Conservation (phyloP, 208 protist species). For the Acanthamoeba castellanii region DNA sequence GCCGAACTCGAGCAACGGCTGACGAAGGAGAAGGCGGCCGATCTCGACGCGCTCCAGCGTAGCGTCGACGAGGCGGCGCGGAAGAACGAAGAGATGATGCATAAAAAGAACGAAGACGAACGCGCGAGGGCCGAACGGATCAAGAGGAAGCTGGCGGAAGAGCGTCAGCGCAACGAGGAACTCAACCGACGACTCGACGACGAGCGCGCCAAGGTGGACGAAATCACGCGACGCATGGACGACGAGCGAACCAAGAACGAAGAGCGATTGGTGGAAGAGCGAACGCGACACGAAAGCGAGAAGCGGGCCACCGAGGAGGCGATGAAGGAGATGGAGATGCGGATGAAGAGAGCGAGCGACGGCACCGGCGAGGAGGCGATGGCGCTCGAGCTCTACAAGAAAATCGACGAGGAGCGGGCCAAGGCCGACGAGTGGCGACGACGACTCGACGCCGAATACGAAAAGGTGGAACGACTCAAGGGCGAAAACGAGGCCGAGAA, state of each 20-base stretch:
- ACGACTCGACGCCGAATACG: neutral
- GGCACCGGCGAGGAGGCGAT: neutral
- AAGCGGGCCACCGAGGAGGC: neutral
- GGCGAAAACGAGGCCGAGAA: constrained; percentile 1
- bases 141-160: neutral
- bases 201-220: neutral
- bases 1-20: neutral
- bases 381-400: constrained; percentile 5
- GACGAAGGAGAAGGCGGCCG: neutral
- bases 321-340: neutral
- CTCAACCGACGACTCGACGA: neutral
- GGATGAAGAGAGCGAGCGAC: neutral
- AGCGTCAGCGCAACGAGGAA: constrained; percentile 4
- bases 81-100: neutral
- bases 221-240: neutral
- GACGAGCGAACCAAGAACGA: neutral
- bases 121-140: neutral
- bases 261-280: neutral
- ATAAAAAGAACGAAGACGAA: neutral
- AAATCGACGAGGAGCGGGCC: neutral
- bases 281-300: neutral
- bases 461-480: neutral
- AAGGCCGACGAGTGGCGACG: constrained; percentile 1
- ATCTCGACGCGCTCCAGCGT: neutral
- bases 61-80: neutral